Percentiles rank a stretch among this genome's conserved stretches.
Conservation (phyloP, 2,329 filamentous ascomycete species). For the Hypoxylon sp. region DNA sequence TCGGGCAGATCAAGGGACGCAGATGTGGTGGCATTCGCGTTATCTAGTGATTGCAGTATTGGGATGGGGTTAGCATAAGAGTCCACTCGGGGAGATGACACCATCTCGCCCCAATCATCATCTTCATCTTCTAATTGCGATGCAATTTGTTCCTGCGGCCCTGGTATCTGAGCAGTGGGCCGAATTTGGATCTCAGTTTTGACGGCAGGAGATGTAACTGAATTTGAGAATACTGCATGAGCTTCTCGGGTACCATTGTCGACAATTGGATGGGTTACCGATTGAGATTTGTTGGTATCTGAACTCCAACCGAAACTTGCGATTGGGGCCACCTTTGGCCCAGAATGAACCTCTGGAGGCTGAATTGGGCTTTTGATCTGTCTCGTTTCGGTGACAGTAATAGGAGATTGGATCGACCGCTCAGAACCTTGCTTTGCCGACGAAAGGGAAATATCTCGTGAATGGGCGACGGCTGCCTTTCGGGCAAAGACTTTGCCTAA, state of each 20-base stretch:
- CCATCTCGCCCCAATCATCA: slow-evolving; percentile 70
- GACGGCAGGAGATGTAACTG: not conserved
- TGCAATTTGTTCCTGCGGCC: slow-evolving; percentile 6
- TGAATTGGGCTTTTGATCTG: slow-evolving; percentile 37
- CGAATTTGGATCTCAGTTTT: not conserved
- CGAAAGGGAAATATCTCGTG: slow-evolving; percentile 42
- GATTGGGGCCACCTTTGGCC: slow-evolving; percentile 1
- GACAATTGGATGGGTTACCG: slow-evolving; percentile 5
- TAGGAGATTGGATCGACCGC: slow-evolving; percentile 6
- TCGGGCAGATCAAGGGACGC: not conserved
- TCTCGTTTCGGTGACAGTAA: slow-evolving; percentile 13
- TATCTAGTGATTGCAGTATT: not conserved
- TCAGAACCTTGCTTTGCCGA: slow-evolving; percentile 15
- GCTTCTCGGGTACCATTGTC: not conserved
- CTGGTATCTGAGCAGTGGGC: not conserved
- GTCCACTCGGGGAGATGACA: slow-evolving; percentile 51
- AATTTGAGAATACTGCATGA: slow-evolving; percentile 4
- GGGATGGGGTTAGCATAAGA: slow-evolving; percentile 3
- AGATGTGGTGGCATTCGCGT: not conserved
- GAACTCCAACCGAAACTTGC: slow-evolving; percentile 42
- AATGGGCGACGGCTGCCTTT: slow-evolving; percentile 43
- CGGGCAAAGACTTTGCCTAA: slow-evolving; percentile 57
- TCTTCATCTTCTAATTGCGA: slow-evolving; percentile 53
- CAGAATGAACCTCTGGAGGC: slow-evolving; percentile 4
- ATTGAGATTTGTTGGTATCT: slow-evolving; percentile 9